Percentiles rank a stretch among this genome's conserved stretches.
These are phyloP conservation scores for Euclidium syriacum DNA, from an alignment of 345 rosid species.

Conservation along the genomic window DNA sequence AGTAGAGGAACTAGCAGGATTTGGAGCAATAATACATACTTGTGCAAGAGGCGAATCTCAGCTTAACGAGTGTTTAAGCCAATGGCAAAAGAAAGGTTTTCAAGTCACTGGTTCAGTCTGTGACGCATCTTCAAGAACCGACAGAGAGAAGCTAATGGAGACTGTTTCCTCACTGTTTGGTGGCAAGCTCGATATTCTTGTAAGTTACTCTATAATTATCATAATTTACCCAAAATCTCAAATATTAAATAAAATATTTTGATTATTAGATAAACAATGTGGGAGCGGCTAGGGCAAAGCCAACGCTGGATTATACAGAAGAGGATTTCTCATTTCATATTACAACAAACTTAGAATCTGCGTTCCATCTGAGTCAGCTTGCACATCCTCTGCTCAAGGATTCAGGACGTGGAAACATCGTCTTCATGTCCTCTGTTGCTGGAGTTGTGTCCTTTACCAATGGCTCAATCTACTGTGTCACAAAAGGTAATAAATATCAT, in stretches of 20 bases:
- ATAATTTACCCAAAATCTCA: background rate
- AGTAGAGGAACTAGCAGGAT: slow-evolving; percentile 60
- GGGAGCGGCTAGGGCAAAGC: slow-evolving; percentile 39
- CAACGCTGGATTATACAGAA: slow-evolving; percentile 38
- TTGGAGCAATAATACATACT: slow-evolving; percentile 70
- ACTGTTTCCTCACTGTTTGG: slow-evolving; percentile 38
- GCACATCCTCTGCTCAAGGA: slow-evolving; percentile 49
- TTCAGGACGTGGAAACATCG: slow-evolving; percentile 46
- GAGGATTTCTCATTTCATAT: slow-evolving; percentile 45
- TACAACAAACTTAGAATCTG: slow-evolving; percentile 49
- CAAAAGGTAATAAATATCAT: slow-evolving; percentile 32
- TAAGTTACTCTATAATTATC: slow-evolving; percentile 15
- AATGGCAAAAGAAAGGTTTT: slow-evolving; percentile 47
- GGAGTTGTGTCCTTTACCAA: slow-evolving; percentile 25
- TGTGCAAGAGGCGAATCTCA: slow-evolving; percentile 56
- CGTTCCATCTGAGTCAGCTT: slow-evolving; percentile 52
- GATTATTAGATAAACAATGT: slow-evolving; percentile 47
- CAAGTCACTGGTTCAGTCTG: slow-evolving; percentile 48
- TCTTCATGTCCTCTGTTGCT: slow-evolving; percentile 48
- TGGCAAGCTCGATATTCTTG: slow-evolving; percentile 56
- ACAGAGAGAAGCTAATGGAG: slow-evolving; percentile 41
- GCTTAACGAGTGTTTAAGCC: slow-evolving; percentile 41
- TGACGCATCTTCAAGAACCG: slow-evolving; percentile 27
- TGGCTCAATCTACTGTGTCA: slow-evolving; percentile 41
- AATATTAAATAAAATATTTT: background rate